Evolutionary conservation across 805 yeast species (phyloP), one percentile per base, ranked within the genome.

Genomic region (Kuraishia borneana): DNA sequence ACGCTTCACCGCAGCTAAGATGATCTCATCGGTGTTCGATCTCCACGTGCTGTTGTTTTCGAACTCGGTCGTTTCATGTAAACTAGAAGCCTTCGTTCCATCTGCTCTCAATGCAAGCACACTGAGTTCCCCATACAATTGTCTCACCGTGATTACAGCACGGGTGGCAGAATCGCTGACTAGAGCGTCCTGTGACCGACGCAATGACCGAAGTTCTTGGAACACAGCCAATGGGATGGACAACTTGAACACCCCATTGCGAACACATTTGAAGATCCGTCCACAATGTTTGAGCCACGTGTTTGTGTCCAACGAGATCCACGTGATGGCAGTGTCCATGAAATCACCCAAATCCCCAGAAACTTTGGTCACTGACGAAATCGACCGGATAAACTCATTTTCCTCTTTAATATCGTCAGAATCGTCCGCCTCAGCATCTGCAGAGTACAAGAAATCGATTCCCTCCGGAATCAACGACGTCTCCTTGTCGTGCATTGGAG

Each of bases 271-370:
- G 56, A 67, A 82, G 16, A 82, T 62, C 40, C 79, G 66, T 2
- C 89, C 94, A 51, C 87, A 80, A 47, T 80, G 88, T 45, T 81
- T 78, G 42, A 82, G 58, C 88, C 89, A 82, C 37, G 80, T 73
- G 42, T 83, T 81, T 2, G 92, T 81, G 53, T 82, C 94, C 37
- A 82, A 59, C 1, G 83, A 70, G 36, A 80, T 64, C 44, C 64
- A 65, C 1, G 83, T 75, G 17, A 71, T 47, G 13, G 65, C 50
- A 9, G 71, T 65, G 49, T 76, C 82, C 65, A 76, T 73, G 28
- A 64, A 54, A 31, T 67, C 69, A 4, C 79, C 76, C 25, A 75
- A 52, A 46, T 73, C 63, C 6, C 81, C 81, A 31, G 53, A 39
- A 31, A 51, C 36, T 21, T 9, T 40, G 9, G n/a, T 13, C 13